phyloP scores from a whole-genome alignment of 2,329 filamentous ascomycete genomes.

The Hypoxylon sp. region DNA sequence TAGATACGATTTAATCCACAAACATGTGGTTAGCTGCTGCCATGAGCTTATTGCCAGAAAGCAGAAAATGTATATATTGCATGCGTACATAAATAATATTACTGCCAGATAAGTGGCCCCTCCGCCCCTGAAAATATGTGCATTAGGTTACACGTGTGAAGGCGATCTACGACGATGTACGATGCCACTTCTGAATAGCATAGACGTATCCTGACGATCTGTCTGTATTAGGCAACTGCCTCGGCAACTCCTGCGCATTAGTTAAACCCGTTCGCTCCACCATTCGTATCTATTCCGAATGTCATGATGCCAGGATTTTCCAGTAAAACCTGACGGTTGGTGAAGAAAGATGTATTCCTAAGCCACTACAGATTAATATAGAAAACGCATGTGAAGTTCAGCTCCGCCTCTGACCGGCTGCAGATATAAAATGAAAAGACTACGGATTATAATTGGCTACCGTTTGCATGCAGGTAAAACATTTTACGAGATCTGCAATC shows the following conservation, averaged over 20 bases:
- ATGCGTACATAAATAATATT: conserved; percentile 4
- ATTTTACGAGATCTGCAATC: no score
- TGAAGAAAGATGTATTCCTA: neutral
- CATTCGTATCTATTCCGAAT: no score
- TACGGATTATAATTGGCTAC: no score
- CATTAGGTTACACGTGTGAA: neutral
- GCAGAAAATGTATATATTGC: conserved; percentile 19
- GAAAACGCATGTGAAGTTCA: no score
- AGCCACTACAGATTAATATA: neutral
- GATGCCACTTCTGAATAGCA: no score
- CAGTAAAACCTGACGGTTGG: neutral
- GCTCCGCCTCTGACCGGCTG: no score
- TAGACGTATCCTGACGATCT: no score
- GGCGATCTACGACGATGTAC: neutral
- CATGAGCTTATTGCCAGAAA: conserved; percentile 4
- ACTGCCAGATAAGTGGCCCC: neutral
- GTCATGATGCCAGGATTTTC: conserved; percentile 9
- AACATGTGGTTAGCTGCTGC: conserved; percentile 1
- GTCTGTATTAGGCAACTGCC: conserved; percentile 20
- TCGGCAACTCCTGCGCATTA: conserved; percentile 22
- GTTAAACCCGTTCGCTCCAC: no score
- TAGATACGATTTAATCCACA: no score
- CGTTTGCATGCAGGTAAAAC: no score
- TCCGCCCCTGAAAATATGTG: neutral
- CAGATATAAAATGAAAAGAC: no score